Conservation (phyloP, 805 yeast genomes). For the Helenozyma baotianmanensis region DNA sequence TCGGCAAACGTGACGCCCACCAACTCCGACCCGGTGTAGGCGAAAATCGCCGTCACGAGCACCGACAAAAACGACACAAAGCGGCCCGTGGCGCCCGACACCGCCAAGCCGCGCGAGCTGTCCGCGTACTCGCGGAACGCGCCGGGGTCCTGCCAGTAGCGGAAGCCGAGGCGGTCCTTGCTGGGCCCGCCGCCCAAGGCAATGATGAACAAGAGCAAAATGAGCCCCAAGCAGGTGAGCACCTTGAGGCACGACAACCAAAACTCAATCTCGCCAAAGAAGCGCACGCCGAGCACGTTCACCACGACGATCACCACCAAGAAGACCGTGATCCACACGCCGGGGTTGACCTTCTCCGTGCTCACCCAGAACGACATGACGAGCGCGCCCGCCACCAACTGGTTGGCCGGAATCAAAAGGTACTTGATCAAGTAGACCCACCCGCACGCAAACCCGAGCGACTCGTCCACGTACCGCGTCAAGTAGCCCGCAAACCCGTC, state of each 20-base stretch:
- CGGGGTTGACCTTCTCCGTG: slow-evolving; percentile 46
- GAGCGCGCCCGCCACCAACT: slow-evolving; percentile 58
- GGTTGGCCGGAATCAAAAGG: slow-evolving; percentile 56
- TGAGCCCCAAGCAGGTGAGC: slow-evolving; percentile 60
- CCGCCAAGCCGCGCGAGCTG: slow-evolving; percentile 25
- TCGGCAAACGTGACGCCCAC: slow-evolving; percentile 75
- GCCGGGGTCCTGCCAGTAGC: slow-evolving; percentile 69
- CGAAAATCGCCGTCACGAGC: slow-evolving; percentile 62
- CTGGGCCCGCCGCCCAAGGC: slow-evolving; percentile 78
- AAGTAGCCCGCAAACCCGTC: slow-evolving; percentile 67
- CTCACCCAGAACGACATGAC: slow-evolving; percentile 52
- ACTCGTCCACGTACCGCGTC: slow-evolving; percentile 58
- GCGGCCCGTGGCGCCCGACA: slow-evolving; percentile 46
- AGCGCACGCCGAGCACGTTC: slow-evolving; percentile 47
- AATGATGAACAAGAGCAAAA: slow-evolving; percentile 56
- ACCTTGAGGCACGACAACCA: slow-evolving; percentile 65
- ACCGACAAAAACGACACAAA: slow-evolving; percentile 61
- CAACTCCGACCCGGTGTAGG: slow-evolving; percentile 65
- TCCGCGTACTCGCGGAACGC: slow-evolving; percentile 52
- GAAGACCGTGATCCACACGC: slow-evolving; percentile 40
- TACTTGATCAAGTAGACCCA: slow-evolving; percentile 56
- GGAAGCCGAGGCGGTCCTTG: slow-evolving; percentile 68
- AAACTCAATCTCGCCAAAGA: slow-evolving; percentile 44
- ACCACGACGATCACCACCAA: slow-evolving; percentile 37
- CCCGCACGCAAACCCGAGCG: slow-evolving; percentile 67